These are phyloP conservation scores for Triangularia verruculosa DNA, from an alignment of 2,329 filamentous ascomycete species.

Conservation along the genomic window DNA sequence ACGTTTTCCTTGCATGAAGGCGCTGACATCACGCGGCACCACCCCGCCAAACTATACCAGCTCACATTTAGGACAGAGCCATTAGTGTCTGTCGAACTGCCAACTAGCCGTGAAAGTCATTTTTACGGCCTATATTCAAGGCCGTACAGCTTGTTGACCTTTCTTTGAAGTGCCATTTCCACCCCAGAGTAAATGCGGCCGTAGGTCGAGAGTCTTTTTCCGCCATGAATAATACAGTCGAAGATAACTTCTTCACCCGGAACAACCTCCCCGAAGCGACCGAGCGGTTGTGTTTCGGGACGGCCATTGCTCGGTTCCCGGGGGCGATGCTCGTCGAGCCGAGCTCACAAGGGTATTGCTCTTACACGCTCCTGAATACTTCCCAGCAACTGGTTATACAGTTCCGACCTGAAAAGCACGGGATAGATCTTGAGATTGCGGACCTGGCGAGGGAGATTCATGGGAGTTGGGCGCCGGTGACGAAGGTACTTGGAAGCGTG, in stretches of 20 bases:
- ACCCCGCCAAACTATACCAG: no score
- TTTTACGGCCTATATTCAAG: no score
- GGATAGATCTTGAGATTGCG: slow-evolving; percentile 39
- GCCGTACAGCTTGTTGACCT: no score
- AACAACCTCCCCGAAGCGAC: background rate
- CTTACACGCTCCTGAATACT: slow-evolving; percentile 44
- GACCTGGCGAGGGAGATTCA: slow-evolving; percentile 40
- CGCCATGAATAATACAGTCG: no score
- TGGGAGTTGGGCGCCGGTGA: slow-evolving; percentile 41
- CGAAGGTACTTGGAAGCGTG: slow-evolving; percentile 38
- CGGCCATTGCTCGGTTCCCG: background rate
- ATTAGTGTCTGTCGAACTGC: no score
- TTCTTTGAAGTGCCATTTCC: no score
- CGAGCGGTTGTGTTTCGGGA: background rate
- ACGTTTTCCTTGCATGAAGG: background rate
- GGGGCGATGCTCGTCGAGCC: background rate
- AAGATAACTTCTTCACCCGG: background rate
- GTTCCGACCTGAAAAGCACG: slow-evolving; percentile 45
- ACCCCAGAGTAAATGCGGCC: no score
- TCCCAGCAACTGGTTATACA: slow-evolving; percentile 43
- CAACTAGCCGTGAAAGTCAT: no score
- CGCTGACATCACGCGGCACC: no score
- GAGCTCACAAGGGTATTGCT: slow-evolving; percentile 48
- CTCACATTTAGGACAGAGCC: no score
- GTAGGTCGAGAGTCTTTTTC: no score